A percentile compares a stretch with the other conserved stretches of the same genome.
phyloP scores from a whole-genome alignment of 2,329 filamentous ascomycete genomes.

The Zopfia rhizophila region DNA sequence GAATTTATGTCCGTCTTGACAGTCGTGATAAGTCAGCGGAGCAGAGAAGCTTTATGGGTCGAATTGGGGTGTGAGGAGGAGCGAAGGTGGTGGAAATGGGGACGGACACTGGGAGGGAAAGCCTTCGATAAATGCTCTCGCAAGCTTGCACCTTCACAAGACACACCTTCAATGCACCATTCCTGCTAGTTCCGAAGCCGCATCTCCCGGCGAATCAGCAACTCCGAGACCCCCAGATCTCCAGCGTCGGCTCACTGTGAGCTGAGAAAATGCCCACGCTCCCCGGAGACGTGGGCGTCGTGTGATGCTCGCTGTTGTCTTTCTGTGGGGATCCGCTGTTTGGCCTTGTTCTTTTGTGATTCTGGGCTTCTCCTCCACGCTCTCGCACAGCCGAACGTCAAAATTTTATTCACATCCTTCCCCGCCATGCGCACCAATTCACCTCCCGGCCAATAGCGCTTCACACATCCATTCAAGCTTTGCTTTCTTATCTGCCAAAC shows the following conservation, averaged over 20 bases:
- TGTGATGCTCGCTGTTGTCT: too few species aligned
- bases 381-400: too few species aligned
- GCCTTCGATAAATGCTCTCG: constrained; percentile 28
- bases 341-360: too few species aligned
- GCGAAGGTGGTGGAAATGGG: constrained; percentile 15
- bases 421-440: too few species aligned
- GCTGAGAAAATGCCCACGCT: too few species aligned
- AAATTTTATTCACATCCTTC: too few species aligned
- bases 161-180: too few species aligned
- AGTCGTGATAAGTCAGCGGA: constrained; percentile 1
- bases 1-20: neutral
- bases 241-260: neutral
- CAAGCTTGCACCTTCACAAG: too few species aligned
- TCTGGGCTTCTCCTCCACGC: too few species aligned
- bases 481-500: constrained; percentile 41
- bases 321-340: too few species aligned
- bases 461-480: constrained; percentile 13
- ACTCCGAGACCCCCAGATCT: constrained; percentile 4
- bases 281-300: too few species aligned
- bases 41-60: constrained; percentile 1
- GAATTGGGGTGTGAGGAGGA: constrained; percentile 13
- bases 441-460: constrained; percentile 35
- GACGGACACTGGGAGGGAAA: constrained; percentile 26
- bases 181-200: too few species aligned
- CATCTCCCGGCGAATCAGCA: neutral